Base-by-base conservation (phyloP, 495 filamentous ascomycete genomes). In the Alectoria sarmentosa region DNA sequence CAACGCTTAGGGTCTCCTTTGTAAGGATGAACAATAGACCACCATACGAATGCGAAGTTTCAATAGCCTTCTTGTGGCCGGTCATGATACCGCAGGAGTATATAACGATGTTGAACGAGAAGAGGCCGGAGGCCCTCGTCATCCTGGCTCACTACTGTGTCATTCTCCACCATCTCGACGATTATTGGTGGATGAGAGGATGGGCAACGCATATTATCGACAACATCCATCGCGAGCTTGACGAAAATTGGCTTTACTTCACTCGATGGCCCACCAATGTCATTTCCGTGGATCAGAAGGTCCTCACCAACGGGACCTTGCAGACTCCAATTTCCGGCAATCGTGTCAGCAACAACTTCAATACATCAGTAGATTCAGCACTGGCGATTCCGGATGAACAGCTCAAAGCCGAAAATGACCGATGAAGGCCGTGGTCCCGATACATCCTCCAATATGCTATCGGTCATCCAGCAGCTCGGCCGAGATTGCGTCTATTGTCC, bases 111-210 rank as follows among this genome's bases (percentile, higher is more conserved):
- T 78, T 84, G 7, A 74, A 75, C 14, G 70, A 79, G 46, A 76
- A 75, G 14, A 73, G 79, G 42, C 83, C 85, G 0, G 80, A 86
- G 48, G 83, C 87, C 7, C 62, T 84, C 42, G 73, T 81, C 14
- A 72, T 83, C 15, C 73, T 84, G 4, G 80, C 81, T 3, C 79
- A 83, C 66, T 84, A 78, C 67, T 76, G 77, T 9, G 76, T 83
- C 21, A 71, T 81, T 17, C 66, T 84, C 52, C 76, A 83, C 63
- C 75, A 77, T 59, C 59, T 83, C 37, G 71, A 81, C n/a, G 65
- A 76, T 13, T 71, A 76, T 52, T 84, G 82, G 82, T 84, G 77
- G 76, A 78, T 82, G 76, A 75, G 73, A 0, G 76, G 81, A 38
- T 80, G 78, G 78, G 78, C 69, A 19, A 54, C 58, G 44, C 64